phyloP scores from a whole-genome alignment of 306 rosid species.

The Trifolium repens region DNA sequence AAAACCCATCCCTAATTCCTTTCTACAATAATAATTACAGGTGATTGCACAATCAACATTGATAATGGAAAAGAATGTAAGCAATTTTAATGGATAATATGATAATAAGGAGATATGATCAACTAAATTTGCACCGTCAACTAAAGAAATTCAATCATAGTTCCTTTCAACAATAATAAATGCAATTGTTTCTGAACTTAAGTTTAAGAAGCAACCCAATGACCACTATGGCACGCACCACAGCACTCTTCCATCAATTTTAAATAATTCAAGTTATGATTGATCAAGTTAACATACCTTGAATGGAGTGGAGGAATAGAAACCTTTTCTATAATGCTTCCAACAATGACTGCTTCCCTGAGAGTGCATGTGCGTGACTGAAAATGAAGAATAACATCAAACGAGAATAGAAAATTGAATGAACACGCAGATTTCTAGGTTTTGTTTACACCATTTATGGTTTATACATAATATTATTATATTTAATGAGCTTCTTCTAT shows the following conservation, averaged over 20 bases:
- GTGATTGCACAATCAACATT: not conserved
- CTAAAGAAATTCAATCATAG: conserved; percentile 16
- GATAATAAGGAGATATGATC: conserved; percentile 4
- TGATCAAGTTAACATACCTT: conserved; percentile 57
- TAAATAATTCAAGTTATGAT: conserved; percentile 14
- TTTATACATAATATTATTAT: not conserved
- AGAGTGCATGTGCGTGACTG: conserved; percentile 85
- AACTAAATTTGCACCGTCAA: conserved; percentile 7
- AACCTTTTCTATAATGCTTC: conserved; percentile 83
- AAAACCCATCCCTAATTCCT: conserved; percentile 9
- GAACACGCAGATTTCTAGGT: not conserved
- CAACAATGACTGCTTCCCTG: conserved; percentile 94
- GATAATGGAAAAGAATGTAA: not conserved
- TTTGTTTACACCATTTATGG: not conserved
- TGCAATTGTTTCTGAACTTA: not conserved
- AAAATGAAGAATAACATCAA: conserved; percentile 43
- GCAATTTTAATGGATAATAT: not conserved
- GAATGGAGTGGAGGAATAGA: conserved; percentile 95
- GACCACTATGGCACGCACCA: conserved; percentile 1
- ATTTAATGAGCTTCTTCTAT: not conserved
- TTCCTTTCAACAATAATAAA: conserved; percentile 6
- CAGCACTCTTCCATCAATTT: conserved; percentile 6
- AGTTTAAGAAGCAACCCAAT: conserved; percentile 5
- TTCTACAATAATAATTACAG: not conserved
- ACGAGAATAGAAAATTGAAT: not conserved